These are phyloP conservation scores for Ampelocalamus luodianensis DNA, from an alignment of 176 grass and related monocot genomes.

Conservation along the genomic window DNA sequence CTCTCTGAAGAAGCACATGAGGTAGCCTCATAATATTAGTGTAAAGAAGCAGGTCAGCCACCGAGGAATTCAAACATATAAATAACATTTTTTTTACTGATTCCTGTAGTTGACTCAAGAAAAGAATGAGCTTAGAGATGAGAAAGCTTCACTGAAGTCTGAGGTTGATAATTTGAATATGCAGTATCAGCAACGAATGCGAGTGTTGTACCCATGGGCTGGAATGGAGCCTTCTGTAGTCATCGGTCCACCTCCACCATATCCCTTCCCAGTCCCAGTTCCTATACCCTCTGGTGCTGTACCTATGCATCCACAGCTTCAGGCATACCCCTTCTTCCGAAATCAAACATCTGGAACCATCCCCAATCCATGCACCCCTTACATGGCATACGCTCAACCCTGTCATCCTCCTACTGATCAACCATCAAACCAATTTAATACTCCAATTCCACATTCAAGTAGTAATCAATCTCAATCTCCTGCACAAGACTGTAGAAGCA, in stretches of 20 bases:
- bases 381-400: conserved; percentile 56
- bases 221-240: conserved; percentile 78
- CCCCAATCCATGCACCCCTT: conserved; percentile 47
- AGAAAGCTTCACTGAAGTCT: conserved; percentile 79
- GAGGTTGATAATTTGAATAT: conserved; percentile 75
- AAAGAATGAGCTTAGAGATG: conserved; percentile 88
- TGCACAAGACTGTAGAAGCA: conserved; percentile 59
- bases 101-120: conserved; percentile 74
- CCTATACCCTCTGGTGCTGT: conserved; percentile 62
- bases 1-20: conserved; percentile 81
- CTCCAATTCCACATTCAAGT: conserved; percentile 45
- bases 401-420: conserved; percentile 55
- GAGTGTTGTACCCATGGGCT: conserved; percentile 71
- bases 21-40: conserved; percentile 59
- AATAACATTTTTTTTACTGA: conserved; percentile 26
- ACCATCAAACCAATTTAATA: conserved; percentile 52
- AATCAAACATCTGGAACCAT: conserved; percentile 50
- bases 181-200: conserved; percentile 74
- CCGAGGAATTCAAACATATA: conserved; percentile 25
- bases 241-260: conserved; percentile 59
- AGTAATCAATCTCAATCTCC: conserved; percentile 46
- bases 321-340: conserved; percentile 61
- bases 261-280: conserved; percentile 72
- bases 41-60: conserved; percentile 17
- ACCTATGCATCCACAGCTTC: conserved; percentile 69